Conservation (phyloP, 306 rosid species). For the Urtica urens region DNA sequence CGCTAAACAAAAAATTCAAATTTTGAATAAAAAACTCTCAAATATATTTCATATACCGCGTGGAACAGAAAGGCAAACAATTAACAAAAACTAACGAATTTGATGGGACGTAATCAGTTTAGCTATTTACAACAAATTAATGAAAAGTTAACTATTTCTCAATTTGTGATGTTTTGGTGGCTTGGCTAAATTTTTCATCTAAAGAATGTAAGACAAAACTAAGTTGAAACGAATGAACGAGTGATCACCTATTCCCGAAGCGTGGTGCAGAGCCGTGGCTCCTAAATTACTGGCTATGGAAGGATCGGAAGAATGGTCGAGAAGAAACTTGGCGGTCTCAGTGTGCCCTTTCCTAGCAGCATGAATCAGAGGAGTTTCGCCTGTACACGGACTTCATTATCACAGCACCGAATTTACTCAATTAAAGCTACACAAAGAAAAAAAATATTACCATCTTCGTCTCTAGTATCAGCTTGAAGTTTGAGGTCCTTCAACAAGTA, state of each 20-base stretch:
- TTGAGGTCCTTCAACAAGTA: conserved; percentile 70
- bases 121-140: too few species aligned
- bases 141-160: too few species aligned
- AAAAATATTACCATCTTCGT: conserved; percentile 63
- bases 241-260: conserved; percentile 67
- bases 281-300: conserved; percentile 63
- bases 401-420: neutral
- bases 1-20: too few species aligned
- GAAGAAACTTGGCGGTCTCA: conserved; percentile 57
- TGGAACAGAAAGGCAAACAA: too few species aligned
- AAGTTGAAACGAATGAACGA: neutral
- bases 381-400: conserved; percentile 15
- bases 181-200: too few species aligned
- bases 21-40: too few species aligned
- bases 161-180: too few species aligned
- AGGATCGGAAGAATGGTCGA: conserved; percentile 61
- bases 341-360: conserved; percentile 80
- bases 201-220: neutral
- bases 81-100: too few species aligned
- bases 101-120: too few species aligned
- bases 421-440: neutral
- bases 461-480: conserved; percentile 56
- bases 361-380: conserved; percentile 87
- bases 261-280: conserved; percentile 76
- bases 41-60: too few species aligned